Percentiles rank a stretch among this genome's conserved stretches.
Conservation (phyloP, 306 rosid species). For the Cercis canadensis region DNA sequence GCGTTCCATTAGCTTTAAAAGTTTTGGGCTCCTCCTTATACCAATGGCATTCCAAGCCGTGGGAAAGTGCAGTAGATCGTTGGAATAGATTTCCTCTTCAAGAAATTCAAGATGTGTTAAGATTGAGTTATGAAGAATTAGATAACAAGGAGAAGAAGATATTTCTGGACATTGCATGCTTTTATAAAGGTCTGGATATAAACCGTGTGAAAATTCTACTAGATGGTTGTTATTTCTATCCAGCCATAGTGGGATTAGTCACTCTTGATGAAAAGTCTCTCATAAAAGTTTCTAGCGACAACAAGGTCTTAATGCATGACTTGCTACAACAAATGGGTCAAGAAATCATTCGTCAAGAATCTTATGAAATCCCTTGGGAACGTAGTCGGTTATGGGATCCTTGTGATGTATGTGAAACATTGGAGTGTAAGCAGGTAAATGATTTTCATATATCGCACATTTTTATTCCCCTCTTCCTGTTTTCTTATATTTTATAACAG, state of each 20-base stretch:
- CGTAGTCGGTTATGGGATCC: not conserved
- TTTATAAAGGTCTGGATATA: constrained; percentile 11
- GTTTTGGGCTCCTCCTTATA: constrained; percentile 42
- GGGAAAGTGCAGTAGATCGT: constrained; percentile 37
- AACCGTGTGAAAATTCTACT: not conserved
- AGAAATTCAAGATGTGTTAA: not conserved
- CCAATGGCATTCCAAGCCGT: not conserved
- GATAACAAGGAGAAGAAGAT: constrained; percentile 17
- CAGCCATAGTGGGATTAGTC: not conserved
- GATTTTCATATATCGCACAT: no score
- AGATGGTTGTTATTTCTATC: not conserved
- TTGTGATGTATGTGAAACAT: no score
- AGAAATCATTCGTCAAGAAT: not conserved
- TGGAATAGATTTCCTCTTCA: not conserved
- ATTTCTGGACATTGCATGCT: constrained; percentile 45
- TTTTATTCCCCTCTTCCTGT: no score
- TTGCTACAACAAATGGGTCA: not conserved
- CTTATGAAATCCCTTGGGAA: not conserved
- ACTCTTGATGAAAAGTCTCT: not conserved
- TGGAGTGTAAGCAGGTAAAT: not conserved
- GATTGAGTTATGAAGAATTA: constrained; percentile 41
- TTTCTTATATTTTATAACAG: no score
- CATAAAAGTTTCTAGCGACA: no score
- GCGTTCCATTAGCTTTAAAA: constrained; percentile 44
- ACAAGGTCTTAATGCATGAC: not conserved